These are phyloP conservation scores for Pleurotus salmoneostramineus DNA, from an alignment of 768 basidiomycete species.

Conservation along the genomic window DNA sequence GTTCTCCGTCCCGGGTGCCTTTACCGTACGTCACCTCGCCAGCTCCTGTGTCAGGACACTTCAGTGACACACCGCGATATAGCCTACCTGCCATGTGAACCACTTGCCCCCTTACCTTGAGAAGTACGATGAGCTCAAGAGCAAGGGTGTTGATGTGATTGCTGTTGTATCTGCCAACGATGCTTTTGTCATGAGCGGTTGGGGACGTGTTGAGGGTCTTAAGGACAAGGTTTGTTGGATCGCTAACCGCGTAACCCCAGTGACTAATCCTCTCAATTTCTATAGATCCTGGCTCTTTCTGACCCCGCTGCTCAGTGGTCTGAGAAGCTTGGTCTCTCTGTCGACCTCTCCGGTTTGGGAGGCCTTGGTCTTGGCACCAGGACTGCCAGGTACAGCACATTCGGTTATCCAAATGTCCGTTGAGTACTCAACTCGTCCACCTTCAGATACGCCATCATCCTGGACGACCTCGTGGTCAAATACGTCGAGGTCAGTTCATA, in stretches of 20 bases:
- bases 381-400: conserved; percentile 43
- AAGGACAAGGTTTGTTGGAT: conserved; percentile 55
- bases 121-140: conserved; percentile 70
- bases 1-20: conserved; percentile 77
- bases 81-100: conserved; percentile 62
- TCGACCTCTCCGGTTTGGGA: conserved; percentile 38
- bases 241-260: not conserved
- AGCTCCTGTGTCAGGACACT: not conserved
- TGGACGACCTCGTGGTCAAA: conserved; percentile 69
- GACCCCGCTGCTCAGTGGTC: conserved; percentile 59
- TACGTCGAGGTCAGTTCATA: conserved; percentile 49
- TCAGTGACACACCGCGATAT: conserved; percentile 23
- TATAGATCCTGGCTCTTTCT: conserved; percentile 55
- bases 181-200: conserved; percentile 68
- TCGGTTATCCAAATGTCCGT: too few relatives aligned
- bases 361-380: conserved; percentile 41
- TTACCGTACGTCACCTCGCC: conserved; percentile 49
- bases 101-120: conserved; percentile 66
- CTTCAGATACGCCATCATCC: conserved; percentile 39
- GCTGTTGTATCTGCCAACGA: conserved; percentile 81
- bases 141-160: conserved; percentile 71
- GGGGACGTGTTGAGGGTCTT: conserved; percentile 53
- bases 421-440: too few relatives aligned
- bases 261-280: not conserved
- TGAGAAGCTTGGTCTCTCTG: conserved; percentile 44